Conservation (phyloP, 345 rosid species). For the Crucihimalaya himalaica region DNA sequence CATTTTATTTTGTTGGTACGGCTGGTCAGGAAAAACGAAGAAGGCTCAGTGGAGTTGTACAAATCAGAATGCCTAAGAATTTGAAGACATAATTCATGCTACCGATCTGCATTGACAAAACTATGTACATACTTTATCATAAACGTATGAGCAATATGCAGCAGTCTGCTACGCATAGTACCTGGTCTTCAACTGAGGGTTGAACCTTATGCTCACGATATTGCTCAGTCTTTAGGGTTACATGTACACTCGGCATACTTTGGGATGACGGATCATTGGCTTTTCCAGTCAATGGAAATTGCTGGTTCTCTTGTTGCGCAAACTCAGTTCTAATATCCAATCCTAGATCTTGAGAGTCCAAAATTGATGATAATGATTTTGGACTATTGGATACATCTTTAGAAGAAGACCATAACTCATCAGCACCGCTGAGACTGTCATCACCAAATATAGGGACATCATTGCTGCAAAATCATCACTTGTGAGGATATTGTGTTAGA, state of each 20-base stretch:
- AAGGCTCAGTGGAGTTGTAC: slow-evolving; percentile 14
- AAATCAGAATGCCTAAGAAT: slow-evolving; percentile 14
- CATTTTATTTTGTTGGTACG: slow-evolving; percentile 51
- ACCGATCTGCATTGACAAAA: slow-evolving; percentile 12
- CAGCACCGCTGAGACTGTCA: slow-evolving; percentile 61
- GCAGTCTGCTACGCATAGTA: slow-evolving; percentile 40
- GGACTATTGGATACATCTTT: slow-evolving; percentile 59
- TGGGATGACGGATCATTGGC: slow-evolving; percentile 49
- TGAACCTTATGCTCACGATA: slow-evolving; percentile 44
- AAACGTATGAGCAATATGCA: slow-evolving; percentile 10
- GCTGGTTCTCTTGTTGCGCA: slow-evolving; percentile 54
- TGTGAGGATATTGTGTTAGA: slow-evolving; percentile 88
- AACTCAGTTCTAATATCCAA: slow-evolving; percentile 50
- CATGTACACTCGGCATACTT: slow-evolving; percentile 41
- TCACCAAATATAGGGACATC: slow-evolving; percentile 83
- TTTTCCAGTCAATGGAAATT: slow-evolving; percentile 46
- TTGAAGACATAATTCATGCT: slow-evolving; percentile 13
- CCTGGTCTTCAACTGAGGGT: slow-evolving; percentile 53
- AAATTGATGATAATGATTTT: slow-evolving; percentile 50
- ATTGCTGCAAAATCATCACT: slow-evolving; percentile 93
- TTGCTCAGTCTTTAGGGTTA: slow-evolving; percentile 37
- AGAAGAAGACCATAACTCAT: slow-evolving; percentile 78
- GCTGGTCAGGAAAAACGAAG: slow-evolving; percentile 42
- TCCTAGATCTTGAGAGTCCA: slow-evolving; percentile 54
- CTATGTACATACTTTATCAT: slow-evolving; percentile 17